phyloP scores from a whole-genome alignment of 192 early-diverging fungal genomes.

The Podila horticola region DNA sequence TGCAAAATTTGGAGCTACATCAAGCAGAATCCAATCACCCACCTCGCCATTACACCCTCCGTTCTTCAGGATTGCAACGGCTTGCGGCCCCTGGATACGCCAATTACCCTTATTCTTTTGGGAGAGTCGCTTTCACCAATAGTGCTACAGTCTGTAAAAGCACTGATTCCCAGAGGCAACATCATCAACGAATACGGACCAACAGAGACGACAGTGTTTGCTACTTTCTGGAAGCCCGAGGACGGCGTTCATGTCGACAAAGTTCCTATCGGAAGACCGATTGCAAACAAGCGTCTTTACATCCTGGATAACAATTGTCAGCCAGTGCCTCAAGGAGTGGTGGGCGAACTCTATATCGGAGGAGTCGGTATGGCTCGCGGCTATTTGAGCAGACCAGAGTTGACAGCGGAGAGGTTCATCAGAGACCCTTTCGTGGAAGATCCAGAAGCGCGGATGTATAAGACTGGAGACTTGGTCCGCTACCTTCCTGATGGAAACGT shows the following conservation, averaged over 20 bases:
- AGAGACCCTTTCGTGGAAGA: conserved; percentile 41
- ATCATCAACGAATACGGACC: conserved; percentile 37
- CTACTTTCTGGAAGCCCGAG: not conserved
- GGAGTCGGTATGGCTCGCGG: conserved; percentile 50
- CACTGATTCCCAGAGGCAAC: not conserved
- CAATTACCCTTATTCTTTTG: not conserved
- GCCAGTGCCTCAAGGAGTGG: conserved; percentile 43
- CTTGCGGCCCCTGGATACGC: not conserved
- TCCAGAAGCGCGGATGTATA: conserved; percentile 31
- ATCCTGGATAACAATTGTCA: conserved; percentile 27
- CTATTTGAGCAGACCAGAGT: conserved; percentile 47
- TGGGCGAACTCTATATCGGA: conserved; percentile 53
- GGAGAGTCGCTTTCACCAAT: conserved; percentile 5
- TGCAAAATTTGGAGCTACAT: not conserved
- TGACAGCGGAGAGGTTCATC: conserved; percentile 44
- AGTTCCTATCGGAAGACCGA: conserved; percentile 27
- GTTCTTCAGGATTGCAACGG: conserved; percentile 15
- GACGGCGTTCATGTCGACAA: conserved; percentile 21
- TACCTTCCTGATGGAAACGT: conserved; percentile 44
- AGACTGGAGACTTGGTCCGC: conserved; percentile 41
- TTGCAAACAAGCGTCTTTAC: conserved; percentile 26
- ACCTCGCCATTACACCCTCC: not conserved
- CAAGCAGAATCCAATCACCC: not conserved
- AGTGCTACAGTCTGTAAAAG: not conserved
- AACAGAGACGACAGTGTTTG: conserved; percentile 18